A percentile compares a stretch with the other conserved stretches of the same genome.
These are phyloP conservation scores for Peronospora farinosa DNA, from an alignment of 352 stramenopile species.

Conservation along the genomic window DNA sequence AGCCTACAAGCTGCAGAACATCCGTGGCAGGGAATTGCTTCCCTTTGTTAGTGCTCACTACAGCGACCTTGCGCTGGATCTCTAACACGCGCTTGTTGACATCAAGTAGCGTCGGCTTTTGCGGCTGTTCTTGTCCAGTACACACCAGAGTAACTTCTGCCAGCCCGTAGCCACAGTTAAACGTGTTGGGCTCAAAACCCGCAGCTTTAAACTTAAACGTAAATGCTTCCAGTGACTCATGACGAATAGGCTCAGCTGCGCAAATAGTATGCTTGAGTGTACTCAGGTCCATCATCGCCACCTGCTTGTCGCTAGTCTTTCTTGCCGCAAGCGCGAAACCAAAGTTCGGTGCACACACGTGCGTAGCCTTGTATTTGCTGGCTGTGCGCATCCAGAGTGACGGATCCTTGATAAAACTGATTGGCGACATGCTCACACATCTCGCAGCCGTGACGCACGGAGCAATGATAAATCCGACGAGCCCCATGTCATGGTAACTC, in stretches of 20 bases:
- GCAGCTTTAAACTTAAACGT: conserved; percentile 49
- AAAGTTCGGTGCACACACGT: conserved; percentile 78
- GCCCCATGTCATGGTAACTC: conserved; percentile 80
- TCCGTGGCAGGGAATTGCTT: conserved; percentile 25
- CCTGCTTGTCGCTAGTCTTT: conserved; percentile 68
- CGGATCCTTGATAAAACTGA: conserved; percentile 84
- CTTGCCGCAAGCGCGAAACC: conserved; percentile 64
- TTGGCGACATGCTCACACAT: conserved; percentile 78
- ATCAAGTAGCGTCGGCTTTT: conserved; percentile 51
- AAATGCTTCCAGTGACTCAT: conserved; percentile 71
- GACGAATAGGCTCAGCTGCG: conserved; percentile 72
- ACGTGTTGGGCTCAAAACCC: conserved; percentile 64
- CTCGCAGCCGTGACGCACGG: conserved; percentile 47
- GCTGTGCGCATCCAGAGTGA: conserved; percentile 72
- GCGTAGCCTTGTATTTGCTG: conserved; percentile 70
- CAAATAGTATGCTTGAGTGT: conserved; percentile 72
- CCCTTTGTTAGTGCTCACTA: conserved; percentile 26
- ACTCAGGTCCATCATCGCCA: conserved; percentile 51
- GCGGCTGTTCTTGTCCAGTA: conserved; percentile 60
- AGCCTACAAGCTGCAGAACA: conserved; percentile 66
- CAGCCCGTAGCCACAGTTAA: conserved; percentile 78
- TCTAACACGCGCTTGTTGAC: conserved; percentile 65
- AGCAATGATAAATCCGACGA: conserved; percentile 78
- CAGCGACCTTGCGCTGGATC: conserved; percentile 37
- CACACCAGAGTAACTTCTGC: conserved; percentile 79